phyloP scores from a whole-genome alignment of 192 early-diverging fungal species.

The Backusella tarrabulga region DNA sequence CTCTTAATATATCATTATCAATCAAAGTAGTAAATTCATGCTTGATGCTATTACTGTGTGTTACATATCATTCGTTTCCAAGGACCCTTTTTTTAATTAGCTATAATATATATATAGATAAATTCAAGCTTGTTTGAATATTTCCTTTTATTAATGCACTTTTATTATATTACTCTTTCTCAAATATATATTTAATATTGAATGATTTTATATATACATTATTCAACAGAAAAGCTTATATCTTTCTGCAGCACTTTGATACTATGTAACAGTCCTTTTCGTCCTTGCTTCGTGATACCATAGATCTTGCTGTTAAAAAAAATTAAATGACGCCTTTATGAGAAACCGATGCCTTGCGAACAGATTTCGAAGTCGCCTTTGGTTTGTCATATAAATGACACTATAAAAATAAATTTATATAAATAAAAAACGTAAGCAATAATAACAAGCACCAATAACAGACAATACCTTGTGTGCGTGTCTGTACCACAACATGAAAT shows the following conservation, averaged over 20 bases:
- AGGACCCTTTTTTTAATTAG: neutral
- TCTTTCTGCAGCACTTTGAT: neutral
- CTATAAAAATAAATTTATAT: slow-evolving; percentile 12
- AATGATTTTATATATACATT: slow-evolving; percentile 5
- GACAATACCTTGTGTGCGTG: slow-evolving; percentile 72
- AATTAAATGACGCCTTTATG: slow-evolving; percentile 3
- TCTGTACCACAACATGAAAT: slow-evolving; percentile 78
- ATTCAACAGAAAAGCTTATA: neutral
- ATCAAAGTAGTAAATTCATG: neutral
- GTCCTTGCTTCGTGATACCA: neutral
- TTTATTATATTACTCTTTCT: neutral
- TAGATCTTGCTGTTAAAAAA: neutral
- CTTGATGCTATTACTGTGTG: neutral
- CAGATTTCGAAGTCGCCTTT: slow-evolving; percentile 14
- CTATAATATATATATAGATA: neutral
- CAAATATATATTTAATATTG: neutral
- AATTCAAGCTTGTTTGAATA: neutral
- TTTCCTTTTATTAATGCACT: neutral
- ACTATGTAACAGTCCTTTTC: neutral
- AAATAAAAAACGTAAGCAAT: neutral
- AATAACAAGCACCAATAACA: neutral
- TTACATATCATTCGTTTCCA: neutral
- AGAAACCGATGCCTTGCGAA: neutral
- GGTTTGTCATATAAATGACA: slow-evolving; percentile 39
- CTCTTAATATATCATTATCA: neutral